These are phyloP conservation scores for Trichoderma arundinaceum DNA, from an alignment of 2,329 filamentous ascomycete species.

Conservation along the genomic window DNA sequence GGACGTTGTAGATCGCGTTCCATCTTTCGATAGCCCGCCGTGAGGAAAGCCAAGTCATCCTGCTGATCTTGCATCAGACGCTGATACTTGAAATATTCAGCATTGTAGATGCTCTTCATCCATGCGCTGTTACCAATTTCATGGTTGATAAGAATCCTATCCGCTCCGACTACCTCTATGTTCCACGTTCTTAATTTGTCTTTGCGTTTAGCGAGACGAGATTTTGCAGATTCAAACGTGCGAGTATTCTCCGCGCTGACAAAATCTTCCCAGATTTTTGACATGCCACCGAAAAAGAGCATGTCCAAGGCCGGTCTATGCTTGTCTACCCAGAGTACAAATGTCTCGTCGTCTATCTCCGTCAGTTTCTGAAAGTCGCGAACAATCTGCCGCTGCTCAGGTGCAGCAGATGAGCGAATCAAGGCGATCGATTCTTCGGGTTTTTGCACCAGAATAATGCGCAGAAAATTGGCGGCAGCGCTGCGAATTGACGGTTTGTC, in stretches of 20 bases:
- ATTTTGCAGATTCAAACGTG: constrained; percentile 75
- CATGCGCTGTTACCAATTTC: constrained; percentile 86
- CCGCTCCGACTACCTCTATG: constrained; percentile 67
- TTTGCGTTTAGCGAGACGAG: constrained; percentile 73
- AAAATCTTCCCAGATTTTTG: constrained; percentile 86
- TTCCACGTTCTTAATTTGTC: constrained; percentile 86
- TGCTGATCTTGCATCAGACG: constrained; percentile 89
- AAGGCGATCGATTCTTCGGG: constrained; percentile 78
- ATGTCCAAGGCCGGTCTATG: constrained; percentile 78
- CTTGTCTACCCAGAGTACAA: constrained; percentile 85
- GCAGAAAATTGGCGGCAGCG: constrained; percentile 82
- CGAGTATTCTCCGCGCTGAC: constrained; percentile 80
- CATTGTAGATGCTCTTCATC: constrained; percentile 93
- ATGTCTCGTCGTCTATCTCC: constrained; percentile 86
- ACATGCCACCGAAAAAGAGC: constrained; percentile 81
- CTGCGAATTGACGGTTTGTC: constrained; percentile 69
- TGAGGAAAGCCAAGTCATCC: constrained; percentile 81
- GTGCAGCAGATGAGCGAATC: constrained; percentile 71
- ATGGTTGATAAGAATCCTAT: constrained; percentile 78
- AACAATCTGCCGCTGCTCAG: constrained; percentile 73
- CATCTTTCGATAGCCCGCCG: constrained; percentile 77
- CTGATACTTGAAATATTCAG: constrained; percentile 91
- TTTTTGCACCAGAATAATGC: constrained; percentile 93
- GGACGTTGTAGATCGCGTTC: constrained; percentile 78
- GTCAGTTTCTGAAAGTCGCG: constrained; percentile 82